These are phyloP conservation scores for Teunomyces atbi DNA, from an alignment of 805 yeast genomes.

Conservation along the genomic window DNA sequence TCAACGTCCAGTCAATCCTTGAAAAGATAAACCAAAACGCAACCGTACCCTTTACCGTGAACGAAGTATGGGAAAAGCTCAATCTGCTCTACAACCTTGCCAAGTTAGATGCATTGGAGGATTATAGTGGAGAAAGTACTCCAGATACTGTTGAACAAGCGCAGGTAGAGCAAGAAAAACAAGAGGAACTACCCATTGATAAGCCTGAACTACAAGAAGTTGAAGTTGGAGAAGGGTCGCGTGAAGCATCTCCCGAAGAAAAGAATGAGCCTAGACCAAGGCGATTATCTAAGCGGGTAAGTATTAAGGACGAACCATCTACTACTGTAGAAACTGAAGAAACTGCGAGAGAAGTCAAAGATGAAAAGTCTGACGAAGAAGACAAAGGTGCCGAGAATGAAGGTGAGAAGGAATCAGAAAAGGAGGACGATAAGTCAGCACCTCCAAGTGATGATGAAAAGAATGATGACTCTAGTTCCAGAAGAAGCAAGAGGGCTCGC, in stretches of 20 bases:
- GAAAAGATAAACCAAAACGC: conserved; percentile 32
- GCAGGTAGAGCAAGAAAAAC: conserved; percentile 1
- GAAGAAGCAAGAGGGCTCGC: conserved; percentile 5
- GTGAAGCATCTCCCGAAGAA: conserved; percentile 4
- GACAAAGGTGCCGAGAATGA: conserved; percentile 44
- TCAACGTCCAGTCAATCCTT: conserved; percentile 43
- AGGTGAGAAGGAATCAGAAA: conserved; percentile 53
- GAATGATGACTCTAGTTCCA: conserved; percentile 10
- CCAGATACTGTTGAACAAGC: not conserved
- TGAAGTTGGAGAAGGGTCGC: conserved; percentile 5
- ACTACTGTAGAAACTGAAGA: conserved; percentile 42
- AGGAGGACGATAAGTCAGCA: conserved; percentile 48
- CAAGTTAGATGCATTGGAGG: conserved; percentile 56
- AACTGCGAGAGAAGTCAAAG: conserved; percentile 18
- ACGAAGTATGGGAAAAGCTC: conserved; percentile 60
- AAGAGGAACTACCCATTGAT: conserved; percentile 2
- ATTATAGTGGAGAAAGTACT: conserved; percentile 13
- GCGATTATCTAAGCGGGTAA: conserved; percentile 3
- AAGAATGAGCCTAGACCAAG: conserved; percentile 3
- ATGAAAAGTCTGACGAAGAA: conserved; percentile 29
- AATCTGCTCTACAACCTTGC: conserved; percentile 52
- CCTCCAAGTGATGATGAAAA: conserved; percentile 23
- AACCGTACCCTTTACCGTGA: conserved; percentile 34
- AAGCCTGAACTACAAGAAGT: conserved; percentile 3
- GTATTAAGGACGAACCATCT: conserved; percentile 17